These are phyloP conservation scores for Chaetomium sp. DNA, from an alignment of 2,329 filamentous ascomycete genomes.

Conservation along the genomic window DNA sequence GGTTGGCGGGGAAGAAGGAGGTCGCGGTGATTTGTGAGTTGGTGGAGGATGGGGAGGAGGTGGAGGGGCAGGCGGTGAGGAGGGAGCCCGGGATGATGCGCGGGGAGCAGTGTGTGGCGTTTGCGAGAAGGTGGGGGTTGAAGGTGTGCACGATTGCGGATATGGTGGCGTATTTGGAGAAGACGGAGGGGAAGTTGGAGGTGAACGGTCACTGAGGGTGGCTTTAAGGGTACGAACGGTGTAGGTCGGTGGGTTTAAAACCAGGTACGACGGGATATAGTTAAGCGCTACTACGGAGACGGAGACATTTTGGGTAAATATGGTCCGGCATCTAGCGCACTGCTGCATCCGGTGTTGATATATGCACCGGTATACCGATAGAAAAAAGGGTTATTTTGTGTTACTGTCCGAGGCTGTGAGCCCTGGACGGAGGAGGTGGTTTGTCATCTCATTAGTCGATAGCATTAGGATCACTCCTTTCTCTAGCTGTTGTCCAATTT, in stretches of 20 bases:
- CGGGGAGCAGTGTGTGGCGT: constrained; percentile 77
- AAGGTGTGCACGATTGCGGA: constrained; percentile 95
- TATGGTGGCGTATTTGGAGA: constrained; percentile 72
- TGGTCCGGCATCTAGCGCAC: constrained; percentile 2
- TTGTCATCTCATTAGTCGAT: no score
- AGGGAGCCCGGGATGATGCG: constrained; percentile 80
- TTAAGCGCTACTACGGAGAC: background rate
- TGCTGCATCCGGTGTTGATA: constrained; percentile 1
- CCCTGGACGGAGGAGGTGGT: no score
- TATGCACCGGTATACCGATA: background rate
- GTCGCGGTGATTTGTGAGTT: constrained; percentile 87
- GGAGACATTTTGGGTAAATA: background rate
- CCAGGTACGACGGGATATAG: background rate
- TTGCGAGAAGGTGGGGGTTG: constrained; percentile 81
- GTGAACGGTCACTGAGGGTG: constrained; percentile 34
- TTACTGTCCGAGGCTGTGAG: no score
- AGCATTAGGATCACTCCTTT: no score
- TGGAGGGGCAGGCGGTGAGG: constrained; percentile 60
- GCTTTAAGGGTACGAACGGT: background rate
- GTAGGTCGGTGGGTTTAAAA: background rate
- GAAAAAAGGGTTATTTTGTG: background rate
- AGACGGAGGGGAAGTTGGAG: constrained; percentile 57
- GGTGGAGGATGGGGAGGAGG: constrained; percentile 74
- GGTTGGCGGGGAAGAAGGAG: constrained; percentile 68
- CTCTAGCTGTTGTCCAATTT: no score